A percentile compares a stretch with the other conserved stretches of the same genome.
Evolutionary conservation across 306 rosid genomes (phyloP).

Genomic region (Vicia faba): DNA sequence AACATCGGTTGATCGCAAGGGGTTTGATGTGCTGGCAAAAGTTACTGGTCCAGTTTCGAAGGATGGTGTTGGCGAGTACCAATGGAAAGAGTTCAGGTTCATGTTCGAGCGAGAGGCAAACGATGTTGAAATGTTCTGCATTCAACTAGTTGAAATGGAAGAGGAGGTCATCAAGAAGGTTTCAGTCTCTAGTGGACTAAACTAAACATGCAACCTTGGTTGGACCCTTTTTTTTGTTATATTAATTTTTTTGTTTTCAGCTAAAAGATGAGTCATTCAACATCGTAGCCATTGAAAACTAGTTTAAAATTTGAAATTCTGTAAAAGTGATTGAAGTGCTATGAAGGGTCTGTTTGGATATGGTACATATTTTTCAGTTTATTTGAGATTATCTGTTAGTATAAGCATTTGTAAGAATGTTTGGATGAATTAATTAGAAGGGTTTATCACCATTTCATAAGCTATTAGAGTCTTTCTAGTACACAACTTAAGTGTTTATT

Average conservation of each 20-base stretch:
- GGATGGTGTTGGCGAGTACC: conserved; percentile 54
- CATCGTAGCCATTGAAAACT: background rate
- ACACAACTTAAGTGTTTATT: too few species aligned
- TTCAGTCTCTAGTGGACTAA: conserved; percentile 68
- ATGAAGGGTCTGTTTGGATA: too few species aligned
- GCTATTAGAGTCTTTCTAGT: too few species aligned
- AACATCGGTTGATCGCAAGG: conserved; percentile 71
- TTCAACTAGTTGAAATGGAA: conserved; percentile 82
- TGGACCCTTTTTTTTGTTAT: background rate
- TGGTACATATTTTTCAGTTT: too few species aligned
- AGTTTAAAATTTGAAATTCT: too few species aligned
- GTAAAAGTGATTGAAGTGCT: too few species aligned
- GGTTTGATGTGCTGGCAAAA: conserved; percentile 75
- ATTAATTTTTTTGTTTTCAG: background rate
- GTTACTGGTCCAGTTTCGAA: conserved; percentile 47
- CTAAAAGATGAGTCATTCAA: background rate
- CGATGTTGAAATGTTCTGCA: conserved; percentile 64
- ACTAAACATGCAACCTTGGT: conserved; percentile 22
- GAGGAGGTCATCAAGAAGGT: conserved; percentile 67
- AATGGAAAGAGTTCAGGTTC: conserved; percentile 79
- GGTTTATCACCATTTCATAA: too few species aligned
- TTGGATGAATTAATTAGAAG: too few species aligned
- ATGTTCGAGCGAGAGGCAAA: conserved; percentile 62
- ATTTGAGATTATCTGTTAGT: too few species aligned
- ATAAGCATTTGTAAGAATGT: too few species aligned